Conservation (phyloP, 208 protist genomes). For the Leishmania braziliensis region DNA sequence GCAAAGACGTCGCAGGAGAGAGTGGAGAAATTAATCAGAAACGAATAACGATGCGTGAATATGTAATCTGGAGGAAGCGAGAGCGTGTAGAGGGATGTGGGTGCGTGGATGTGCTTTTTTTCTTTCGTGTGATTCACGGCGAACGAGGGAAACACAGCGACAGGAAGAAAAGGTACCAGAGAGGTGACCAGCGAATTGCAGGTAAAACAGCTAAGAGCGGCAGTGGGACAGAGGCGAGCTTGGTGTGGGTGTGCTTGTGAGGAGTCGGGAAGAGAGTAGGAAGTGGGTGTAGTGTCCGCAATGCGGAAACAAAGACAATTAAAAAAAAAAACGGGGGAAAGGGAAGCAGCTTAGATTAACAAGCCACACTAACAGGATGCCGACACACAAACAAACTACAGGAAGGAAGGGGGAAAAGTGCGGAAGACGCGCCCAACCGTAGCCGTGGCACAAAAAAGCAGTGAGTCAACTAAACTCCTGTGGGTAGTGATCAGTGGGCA, state of each 20-base stretch:
- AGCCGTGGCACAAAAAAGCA: not conserved
- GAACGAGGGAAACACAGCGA: not conserved
- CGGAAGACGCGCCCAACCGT: not conserved
- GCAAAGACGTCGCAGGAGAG: not conserved
- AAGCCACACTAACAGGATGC: not conserved
- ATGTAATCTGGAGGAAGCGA: not conserved
- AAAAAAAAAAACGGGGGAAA: not conserved
- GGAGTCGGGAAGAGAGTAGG: not conserved
- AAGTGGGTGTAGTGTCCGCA: not conserved
- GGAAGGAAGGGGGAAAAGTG: not conserved
- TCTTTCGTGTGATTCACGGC: not conserved
- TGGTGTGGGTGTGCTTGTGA: not conserved
- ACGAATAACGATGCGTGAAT: not conserved
- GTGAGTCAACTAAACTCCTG: not conserved
- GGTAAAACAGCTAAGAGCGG: not conserved
- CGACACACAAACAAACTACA: not conserved
- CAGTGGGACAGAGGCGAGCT: not conserved
- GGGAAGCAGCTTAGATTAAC: not conserved
- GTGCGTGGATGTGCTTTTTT: not conserved
- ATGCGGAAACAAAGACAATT: not conserved
- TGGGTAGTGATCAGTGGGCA: not conserved
- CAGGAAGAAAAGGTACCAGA: not conserved
- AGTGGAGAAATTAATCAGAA: conserved; percentile 7
- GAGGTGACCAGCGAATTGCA: not conserved
- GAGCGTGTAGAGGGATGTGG: not conserved